Base-by-base conservation (phyloP, 1,139 yeast species). In the Hanseniaspora sp. region DNA sequence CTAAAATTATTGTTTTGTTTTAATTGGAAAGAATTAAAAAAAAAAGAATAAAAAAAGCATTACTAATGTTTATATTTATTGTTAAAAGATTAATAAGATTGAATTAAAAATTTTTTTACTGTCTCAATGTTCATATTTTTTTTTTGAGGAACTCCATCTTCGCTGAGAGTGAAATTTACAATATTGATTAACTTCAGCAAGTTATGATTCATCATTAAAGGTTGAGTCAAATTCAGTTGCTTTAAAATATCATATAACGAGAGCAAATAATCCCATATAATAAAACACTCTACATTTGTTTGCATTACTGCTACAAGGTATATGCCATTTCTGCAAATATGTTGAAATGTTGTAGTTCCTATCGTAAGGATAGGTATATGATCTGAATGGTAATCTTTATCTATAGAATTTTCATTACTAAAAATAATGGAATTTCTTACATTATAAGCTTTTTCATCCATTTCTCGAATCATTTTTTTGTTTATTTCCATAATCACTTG, bases 321-420 rank as follows among this genome's bases (percentile, higher is more conserved):
- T 23, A 92, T 63, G 56, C 76, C 73, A 15, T 82, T 83, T 55
- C 82, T 78, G 60, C 79, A 78, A 51, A 86, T 82, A 64, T 88
- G 90, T 48, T 88, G 75, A 65, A 90, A 92, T 0, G 96, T 84
- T 0, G 97, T 92, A 0, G 95, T 86, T 2, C 98, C 98, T 44
- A 92, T 70, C 0, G 97, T 92, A 55, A 90, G 70, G 7, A 92
- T 82, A 0, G 98, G 98, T 2, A 45, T 28, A 35, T 45, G 40
- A 18, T 45, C 40, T 15, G 39, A 9, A 31, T 43, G 46, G 13
- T 31, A 31, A 43, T 43, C 38, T 31, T 30, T n/a, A 4, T n/a
- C 7, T 9, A n/a, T 23, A 6, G 15, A 5, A 6, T 13, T 17
- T 17, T 30, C 15, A 31, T 30, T 13, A 6, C 8, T 7, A 33